Percentiles rank a stretch among this genome's conserved stretches.
These are phyloP conservation scores for Coffea eugenioides DNA, from an alignment of 257 asterid genomes.

Conservation along the genomic window DNA sequence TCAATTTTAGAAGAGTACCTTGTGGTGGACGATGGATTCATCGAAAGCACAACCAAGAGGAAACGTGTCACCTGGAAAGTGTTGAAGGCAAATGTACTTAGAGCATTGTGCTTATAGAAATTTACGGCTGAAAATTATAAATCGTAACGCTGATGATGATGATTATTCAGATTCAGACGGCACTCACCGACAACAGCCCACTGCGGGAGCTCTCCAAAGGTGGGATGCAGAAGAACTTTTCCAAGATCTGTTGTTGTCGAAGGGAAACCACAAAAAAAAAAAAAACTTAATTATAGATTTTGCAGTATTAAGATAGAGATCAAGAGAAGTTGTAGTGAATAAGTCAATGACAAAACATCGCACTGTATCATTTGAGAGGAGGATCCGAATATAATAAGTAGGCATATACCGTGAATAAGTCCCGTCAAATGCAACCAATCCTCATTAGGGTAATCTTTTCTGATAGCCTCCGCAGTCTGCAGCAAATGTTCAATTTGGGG, in stretches of 20 bases:
- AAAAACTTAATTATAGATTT: background rate
- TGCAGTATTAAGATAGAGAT: background rate
- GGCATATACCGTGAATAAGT: slow-evolving; percentile 36
- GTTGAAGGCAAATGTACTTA: background rate
- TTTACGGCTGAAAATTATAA: too few relatives aligned
- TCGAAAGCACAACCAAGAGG: slow-evolving; percentile 48
- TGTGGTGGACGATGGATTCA: slow-evolving; percentile 39
- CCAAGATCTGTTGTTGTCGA: slow-evolving; percentile 29
- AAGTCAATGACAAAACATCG: too few relatives aligned
- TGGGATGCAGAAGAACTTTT: slow-evolving; percentile 35
- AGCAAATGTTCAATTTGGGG: slow-evolving; percentile 88
- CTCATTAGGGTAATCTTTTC: slow-evolving; percentile 72
- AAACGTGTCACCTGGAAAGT: slow-evolving; percentile 35
- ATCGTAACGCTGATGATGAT: background rate
- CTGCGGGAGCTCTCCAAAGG: slow-evolving; percentile 38
- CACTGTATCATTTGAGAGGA: too few relatives aligned
- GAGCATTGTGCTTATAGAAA: background rate
- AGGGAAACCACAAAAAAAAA: too few relatives aligned
- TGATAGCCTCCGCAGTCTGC: slow-evolving; percentile 90
- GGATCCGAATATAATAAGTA: background rate
- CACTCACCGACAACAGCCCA: slow-evolving; percentile 49
- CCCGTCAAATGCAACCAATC: slow-evolving; percentile 44
- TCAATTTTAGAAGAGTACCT: slow-evolving; percentile 18
- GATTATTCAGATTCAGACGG: background rate
- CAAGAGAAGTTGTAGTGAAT: background rate